A percentile compares a stretch with the other conserved stretches of the same genome.
Evolutionary conservation across 2,329 filamentous ascomycete species (phyloP).

Genomic region (Aschersonia sp.): DNA sequence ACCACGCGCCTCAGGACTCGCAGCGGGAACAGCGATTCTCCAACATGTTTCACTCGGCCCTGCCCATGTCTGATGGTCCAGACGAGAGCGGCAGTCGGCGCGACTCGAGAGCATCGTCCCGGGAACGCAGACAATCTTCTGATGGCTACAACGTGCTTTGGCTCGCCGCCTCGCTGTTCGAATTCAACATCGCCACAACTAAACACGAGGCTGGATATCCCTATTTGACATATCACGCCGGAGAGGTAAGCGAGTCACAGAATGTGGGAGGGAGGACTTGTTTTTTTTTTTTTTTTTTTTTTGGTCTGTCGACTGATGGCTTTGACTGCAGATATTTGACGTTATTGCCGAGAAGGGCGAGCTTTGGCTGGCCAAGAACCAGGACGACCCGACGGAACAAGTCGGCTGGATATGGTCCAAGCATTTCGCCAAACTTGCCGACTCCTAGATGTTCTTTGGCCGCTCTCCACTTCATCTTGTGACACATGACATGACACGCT

Average conservation of each 20-base stretch:
- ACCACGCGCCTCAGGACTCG: constrained; percentile 26
- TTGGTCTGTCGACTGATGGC: too few relatives aligned
- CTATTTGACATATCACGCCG: constrained; percentile 88
- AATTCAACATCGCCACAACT: constrained; percentile 90
- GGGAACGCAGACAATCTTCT: constrained; percentile 36
- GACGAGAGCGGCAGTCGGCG: constrained; percentile 32
- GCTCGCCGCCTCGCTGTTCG: constrained; percentile 83
- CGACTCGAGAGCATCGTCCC: constrained; percentile 44
- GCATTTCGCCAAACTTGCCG: constrained; percentile 66
- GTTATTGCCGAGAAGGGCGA: constrained; percentile 95
- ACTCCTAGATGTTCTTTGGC: constrained; percentile 17
- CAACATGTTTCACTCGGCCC: constrained; percentile 72
- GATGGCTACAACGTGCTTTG: constrained; percentile 65
- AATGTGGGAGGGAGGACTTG: not conserved
- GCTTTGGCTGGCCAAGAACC: constrained; percentile 93
- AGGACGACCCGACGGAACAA: constrained; percentile 66
- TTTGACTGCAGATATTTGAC: constrained; percentile 54
- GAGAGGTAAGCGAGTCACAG: constrained; percentile 44
- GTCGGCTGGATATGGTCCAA: constrained; percentile 99
- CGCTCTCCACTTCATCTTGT: not conserved
- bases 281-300: not conserved
- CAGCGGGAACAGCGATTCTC: constrained; percentile 48
- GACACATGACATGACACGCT: too few relatives aligned
- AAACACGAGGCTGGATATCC: constrained; percentile 90
- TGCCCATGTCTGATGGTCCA: constrained; percentile 60